Base-by-base conservation (phyloP, 768 basidiomycete species). In the Mycena filopes region DNA sequence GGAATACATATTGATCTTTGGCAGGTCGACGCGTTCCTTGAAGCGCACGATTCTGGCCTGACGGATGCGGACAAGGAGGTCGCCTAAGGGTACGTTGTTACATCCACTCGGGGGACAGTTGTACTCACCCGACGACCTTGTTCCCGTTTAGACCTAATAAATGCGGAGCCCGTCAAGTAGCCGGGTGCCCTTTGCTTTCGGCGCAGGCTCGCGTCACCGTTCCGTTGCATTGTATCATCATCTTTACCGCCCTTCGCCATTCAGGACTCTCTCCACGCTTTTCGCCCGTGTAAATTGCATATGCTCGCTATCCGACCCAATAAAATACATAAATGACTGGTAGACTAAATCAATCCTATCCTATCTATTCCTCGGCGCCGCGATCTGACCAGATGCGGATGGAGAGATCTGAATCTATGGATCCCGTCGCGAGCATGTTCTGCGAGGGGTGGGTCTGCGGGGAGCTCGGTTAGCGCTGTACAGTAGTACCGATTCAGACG, bases 11-110 rank as follows among this genome's bases (percentile, higher is more conserved):
- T 23, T 55, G 28, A 57, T 61, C 28, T 20, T 46, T 56, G 16
- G 23, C 54, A 92, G 90, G 93, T 96, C 58, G 95, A 97, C 73
- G 95, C 95, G 0, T 97, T 97, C 85, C 81, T 98, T 46, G 95
- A 98, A 72, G 96, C 94, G 3, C 93, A 98, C 75, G 96, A 95
- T 78, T 89, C 91, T 9, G 93, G 93, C 20, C 80, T 95, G 56
- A 88, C 90, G 4, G 91, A 92, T 63, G 92, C 88, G 4, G 92
- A 95, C 72, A 88, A 90, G 75, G 86, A 87, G 68, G 84, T 91
- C 23, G 91, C 91, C 9, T n/a, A 89, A 90, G 78, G 93, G 92
- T 91, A 67, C 66, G 84, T 74, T 7, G 50, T 36, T 36, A 18
- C 25, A 10, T 38, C 31, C 42, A 46, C 9, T 21, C 8, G 40